Evolutionary conservation across 441 rosid species (phyloP), one percentile per base, ranked within the genome.

Genomic region (Euphorbia neoarborescens): DNA sequence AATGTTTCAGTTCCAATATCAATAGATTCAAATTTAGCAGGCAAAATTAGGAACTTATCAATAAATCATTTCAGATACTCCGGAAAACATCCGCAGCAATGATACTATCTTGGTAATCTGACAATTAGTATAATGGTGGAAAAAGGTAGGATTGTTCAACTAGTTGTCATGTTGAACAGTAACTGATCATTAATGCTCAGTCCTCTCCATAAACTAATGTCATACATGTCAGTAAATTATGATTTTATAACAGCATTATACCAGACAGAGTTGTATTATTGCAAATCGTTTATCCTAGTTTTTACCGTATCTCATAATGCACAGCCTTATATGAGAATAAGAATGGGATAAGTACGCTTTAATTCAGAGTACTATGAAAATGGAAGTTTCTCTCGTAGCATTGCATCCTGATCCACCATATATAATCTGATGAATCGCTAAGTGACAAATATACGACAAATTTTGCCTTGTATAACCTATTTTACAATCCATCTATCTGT

Each of bases 401-500:
- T 46, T n/a, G 59, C 42, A 65, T 7, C n/a, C n/a, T n/a, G n/a
- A n/a, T n/a, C 24, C 61, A 12, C 57, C 44, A 30, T 28, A 40
- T 6, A 69, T 42, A 42, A 5, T 19, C 22, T 8, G 37, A 15
- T 27, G 24, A 54, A 38, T 14, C 19, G 46, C 59, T 8, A 1
- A 48, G 40, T 28, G 15, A 71, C n/a, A 8, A 15, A 69, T 17
- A 37, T 24, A 28, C 20, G 50, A 56, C 32, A 53, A 35, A 50
- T 44, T 59, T 17, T 25, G 22, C 27, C 9, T 28, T 35, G 5
- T 38, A 27, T 68, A 53, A 54, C 22, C 28, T 38, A 38, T 38
- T 38, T n/a, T 61, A 50, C 66, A 69, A 75, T 73, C 75, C 68
- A 72, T 69, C 68, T 40, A 72, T 68, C n/a, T n/a, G n/a, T 71